Percentiles rank a stretch among this genome's conserved stretches.
These are phyloP conservation scores for Mycena alexandri DNA, from an alignment of 768 basidiomycete genomes.

Conservation along the genomic window DNA sequence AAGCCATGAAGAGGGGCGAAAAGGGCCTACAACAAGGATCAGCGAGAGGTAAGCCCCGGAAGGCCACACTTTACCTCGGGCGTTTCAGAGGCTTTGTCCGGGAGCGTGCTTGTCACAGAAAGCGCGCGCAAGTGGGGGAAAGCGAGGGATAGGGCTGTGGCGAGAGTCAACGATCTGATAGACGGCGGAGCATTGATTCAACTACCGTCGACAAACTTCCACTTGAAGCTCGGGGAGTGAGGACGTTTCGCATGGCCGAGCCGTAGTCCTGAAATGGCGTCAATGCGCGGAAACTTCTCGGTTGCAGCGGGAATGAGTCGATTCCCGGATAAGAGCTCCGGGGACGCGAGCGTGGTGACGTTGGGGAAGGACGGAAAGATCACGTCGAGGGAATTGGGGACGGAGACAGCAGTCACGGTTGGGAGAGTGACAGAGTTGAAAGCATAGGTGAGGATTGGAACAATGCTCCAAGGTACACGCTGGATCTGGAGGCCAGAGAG, in stretches of 20 bases:
- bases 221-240: too few relatives aligned
- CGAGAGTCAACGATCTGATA: not conserved
- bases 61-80: too few relatives aligned
- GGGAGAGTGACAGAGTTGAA: not conserved
- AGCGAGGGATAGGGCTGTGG: not conserved
- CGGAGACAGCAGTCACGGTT: not conserved
- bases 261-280: not conserved
- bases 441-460: not conserved
- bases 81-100: too few relatives aligned
- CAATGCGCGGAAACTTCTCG: not conserved
- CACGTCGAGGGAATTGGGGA: not conserved
- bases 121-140: slow-evolving; percentile 7
- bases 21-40: not conserved
- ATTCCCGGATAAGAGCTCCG: not conserved
- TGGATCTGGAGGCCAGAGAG: slow-evolving; percentile 8
- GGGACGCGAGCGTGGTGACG: slow-evolving; percentile 7
- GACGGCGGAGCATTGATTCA: not conserved
- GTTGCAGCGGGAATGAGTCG: not conserved
- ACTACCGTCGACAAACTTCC: not conserved
- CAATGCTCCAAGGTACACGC: not conserved
- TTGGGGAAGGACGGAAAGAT: slow-evolving; percentile 16
- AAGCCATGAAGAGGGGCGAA: not conserved
- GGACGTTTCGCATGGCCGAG: not conserved
- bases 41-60: not conserved
- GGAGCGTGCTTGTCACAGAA: not conserved